phyloP scores from a whole-genome alignment of 441 rosid genomes.

The Caryocar brasiliense region DNA sequence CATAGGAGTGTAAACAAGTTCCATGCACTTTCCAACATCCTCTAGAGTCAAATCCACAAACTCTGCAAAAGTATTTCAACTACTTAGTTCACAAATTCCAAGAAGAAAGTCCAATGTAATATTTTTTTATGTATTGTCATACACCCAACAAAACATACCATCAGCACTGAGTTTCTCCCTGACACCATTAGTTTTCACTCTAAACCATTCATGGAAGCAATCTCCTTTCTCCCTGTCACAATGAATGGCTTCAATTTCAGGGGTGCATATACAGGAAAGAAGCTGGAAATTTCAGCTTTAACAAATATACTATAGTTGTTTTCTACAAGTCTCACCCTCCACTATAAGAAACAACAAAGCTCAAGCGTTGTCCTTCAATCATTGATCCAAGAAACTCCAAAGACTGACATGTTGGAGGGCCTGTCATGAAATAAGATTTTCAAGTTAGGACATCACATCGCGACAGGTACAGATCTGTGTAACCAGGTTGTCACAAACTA shows the following conservation, averaged over 20 bases:
- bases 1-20: constrained; percentile 75
- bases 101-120: not conserved
- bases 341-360: constrained; percentile 72
- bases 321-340: constrained; percentile 67
- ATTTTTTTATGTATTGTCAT: too few species aligned
- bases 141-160: constrained; percentile 37
- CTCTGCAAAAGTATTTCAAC: constrained; percentile 36
- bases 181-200: constrained; percentile 56
- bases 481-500: too few species aligned
- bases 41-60: constrained; percentile 75
- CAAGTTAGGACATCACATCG: not conserved
- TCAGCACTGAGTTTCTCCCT: constrained; percentile 58
- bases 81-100: constrained; percentile 5
- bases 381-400: constrained; percentile 84
- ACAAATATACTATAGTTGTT: constrained; percentile 2
- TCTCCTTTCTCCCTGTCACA: constrained; percentile 73
- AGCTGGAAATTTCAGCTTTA: constrained; percentile 11
- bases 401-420: constrained; percentile 80
- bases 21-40: constrained; percentile 71
- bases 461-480: too few species aligned
- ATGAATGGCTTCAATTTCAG: constrained; percentile 10
- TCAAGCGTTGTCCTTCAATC: constrained; percentile 90
- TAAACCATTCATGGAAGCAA: constrained; percentile 76
- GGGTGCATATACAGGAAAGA: not conserved
- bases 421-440: constrained; percentile 30